phyloP scores from a whole-genome alignment of 495 filamentous ascomycete genomes.

The Aspergillus ostianus region DNA sequence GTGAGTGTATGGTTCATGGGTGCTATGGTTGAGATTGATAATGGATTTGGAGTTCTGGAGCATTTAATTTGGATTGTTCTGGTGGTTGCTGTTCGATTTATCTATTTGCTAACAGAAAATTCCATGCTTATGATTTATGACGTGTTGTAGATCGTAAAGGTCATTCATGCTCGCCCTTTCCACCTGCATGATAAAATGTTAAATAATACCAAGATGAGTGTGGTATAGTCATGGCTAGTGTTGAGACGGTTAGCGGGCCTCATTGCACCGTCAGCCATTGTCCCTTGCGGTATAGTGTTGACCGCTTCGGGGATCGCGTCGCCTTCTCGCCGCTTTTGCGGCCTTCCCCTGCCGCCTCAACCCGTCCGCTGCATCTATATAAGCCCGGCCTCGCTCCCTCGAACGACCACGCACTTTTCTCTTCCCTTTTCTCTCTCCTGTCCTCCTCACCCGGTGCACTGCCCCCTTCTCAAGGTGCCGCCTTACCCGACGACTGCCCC shows the following conservation, averaged over 20 bases:
- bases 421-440: slow-evolving; percentile 6
- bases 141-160: no score
- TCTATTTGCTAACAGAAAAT: no score
- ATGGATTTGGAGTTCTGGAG: background rate
- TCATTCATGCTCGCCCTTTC: no score
- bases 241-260: slow-evolving; percentile 15
- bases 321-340: slow-evolving; percentile 12
- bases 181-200: no score
- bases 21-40: background rate
- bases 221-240: no score
- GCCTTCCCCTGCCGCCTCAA: slow-evolving; percentile 8
- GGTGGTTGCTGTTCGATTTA: no score
- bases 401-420: slow-evolving; percentile 16
- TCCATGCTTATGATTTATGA: no score
- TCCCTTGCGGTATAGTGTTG: slow-evolving; percentile 4
- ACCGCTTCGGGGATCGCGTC: slow-evolving; percentile 10
- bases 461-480: slow-evolving; percentile 12
- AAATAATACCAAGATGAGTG: no score
- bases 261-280: slow-evolving; percentile 14
- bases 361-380: slow-evolving; percentile 14
- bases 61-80: background rate
- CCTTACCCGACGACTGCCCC: slow-evolving; percentile 11
- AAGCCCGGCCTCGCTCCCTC: slow-evolving; percentile 12
- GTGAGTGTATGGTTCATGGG: background rate
- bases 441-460: slow-evolving; percentile 9